Evolutionary conservation across 176 grass and related monocot species (phyloP).

Genomic region (Oryza australiensis): DNA sequence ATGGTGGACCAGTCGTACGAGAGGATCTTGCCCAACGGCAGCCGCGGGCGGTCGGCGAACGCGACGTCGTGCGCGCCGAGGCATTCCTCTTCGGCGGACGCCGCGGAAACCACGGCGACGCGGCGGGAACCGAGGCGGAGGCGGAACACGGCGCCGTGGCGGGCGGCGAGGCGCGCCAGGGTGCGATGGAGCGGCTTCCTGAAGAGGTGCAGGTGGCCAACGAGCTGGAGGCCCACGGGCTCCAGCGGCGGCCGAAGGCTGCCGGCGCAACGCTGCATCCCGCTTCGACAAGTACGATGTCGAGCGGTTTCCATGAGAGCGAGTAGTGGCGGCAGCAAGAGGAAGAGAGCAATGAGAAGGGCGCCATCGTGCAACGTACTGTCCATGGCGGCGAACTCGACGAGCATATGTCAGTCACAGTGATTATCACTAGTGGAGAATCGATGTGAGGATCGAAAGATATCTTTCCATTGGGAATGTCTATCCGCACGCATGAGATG

Average conservation of each 20-base stretch:
- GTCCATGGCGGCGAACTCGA: too few relatives aligned
- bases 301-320: too few relatives aligned
- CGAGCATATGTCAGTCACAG: too few relatives aligned
- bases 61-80: conserved; percentile 41
- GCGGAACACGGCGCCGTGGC: conserved; percentile 36
- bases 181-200: conserved; percentile 52
- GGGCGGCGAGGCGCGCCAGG: conserved; percentile 33
- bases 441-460: too few relatives aligned
- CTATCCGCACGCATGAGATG: too few relatives aligned
- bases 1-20: conserved; percentile 50
- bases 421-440: too few relatives aligned
- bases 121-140: background rate
- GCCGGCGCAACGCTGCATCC: background rate
- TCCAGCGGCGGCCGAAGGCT: conserved; percentile 6
- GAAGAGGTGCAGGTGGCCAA: conserved; percentile 68
- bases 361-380: too few relatives aligned
- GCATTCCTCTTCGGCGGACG: conserved; percentile 26
- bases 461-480: too few relatives aligned
- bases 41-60: conserved; percentile 58
- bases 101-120: conserved; percentile 46
- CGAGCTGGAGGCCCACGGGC: conserved; percentile 17
- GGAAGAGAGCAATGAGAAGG: too few relatives aligned
- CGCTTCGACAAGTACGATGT: too few relatives aligned
- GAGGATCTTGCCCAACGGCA: conserved; percentile 29
- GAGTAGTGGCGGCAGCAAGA: too few relatives aligned